Base-by-base conservation (phyloP, 2,329 filamentous ascomycete species). In the Trichothecium sympodiale region DNA sequence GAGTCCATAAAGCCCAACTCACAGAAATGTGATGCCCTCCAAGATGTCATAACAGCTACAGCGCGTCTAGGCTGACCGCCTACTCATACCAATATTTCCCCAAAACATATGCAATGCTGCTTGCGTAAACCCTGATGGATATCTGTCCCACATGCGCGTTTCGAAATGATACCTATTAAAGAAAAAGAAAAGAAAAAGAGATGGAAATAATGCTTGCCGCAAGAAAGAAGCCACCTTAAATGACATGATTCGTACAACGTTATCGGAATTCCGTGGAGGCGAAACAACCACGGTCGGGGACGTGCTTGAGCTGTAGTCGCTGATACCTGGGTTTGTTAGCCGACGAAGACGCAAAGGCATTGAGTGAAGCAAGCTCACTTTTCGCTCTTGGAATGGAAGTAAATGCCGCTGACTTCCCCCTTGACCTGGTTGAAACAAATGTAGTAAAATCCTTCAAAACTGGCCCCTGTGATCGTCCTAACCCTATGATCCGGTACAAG, bases 371-470 rank as follows among this genome's bases (percentile, higher is more conserved):
- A 20, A 15, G 73, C 83, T 62, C 61, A 95, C 85, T 89, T 94
- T 65, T 96, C 89, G 62, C 88, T 96, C 65, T 94, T 94, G 10
- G 85, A 83, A 62, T 98, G 91, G 57, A 94, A 98, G 61, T 98
- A 98, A 39, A 96, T 94, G 14, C 91, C 91, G 52, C 78, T 88
- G 29, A 98, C 83, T 43, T 74, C 80, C 7, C 89, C 91, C 43
- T 80, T 74, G 33, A 86, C 65, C 60, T 96, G 89, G 57, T 96
- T 94, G 65, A 96, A 96, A 63, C 88, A 95, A 46, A 98, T 96
- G 53, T 98, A 98, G 57, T 96, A 98, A 56, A 98, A 98, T 0
- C 91, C 91, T 54, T 98, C 91, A 41, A 96, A 98, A 52, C 89
- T 96, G 7, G 91, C 91, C 14, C 91, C 91, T 25, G 78, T 83